phyloP scores from a whole-genome alignment of 2,329 filamentous ascomycete genomes.

The Botrytis deweyae region DNA sequence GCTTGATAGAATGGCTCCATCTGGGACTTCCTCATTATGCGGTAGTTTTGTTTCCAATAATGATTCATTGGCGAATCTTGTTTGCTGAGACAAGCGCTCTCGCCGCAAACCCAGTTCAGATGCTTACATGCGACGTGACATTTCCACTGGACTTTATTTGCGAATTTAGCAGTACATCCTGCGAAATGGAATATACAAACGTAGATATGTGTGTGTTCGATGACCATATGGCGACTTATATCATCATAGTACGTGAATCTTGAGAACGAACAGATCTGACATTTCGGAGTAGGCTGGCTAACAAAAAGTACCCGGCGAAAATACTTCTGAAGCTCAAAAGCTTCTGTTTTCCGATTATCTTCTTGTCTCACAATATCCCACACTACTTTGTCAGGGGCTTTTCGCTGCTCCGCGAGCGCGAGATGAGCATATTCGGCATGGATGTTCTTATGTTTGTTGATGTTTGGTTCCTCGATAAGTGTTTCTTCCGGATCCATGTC shows the following conservation, averaged over 20 bases:
- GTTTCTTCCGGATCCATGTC: not conserved
- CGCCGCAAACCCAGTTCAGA: not conserved
- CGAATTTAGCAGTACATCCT: not conserved
- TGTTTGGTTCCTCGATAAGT: not conserved
- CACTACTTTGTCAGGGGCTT: not conserved
- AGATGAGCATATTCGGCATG: not conserved
- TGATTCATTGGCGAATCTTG: not conserved
- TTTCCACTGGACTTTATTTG: not conserved
- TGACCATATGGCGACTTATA: not conserved
- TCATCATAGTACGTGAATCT: not conserved
- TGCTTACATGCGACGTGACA: not conserved
- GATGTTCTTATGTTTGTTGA: not conserved
- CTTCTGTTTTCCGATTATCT: not conserved
- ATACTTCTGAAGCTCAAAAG: not conserved
- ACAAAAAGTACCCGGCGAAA: not conserved
- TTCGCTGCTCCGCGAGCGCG: not conserved
- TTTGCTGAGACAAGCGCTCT: not conserved
- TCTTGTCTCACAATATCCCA: not conserved
- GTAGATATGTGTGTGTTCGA: not conserved
- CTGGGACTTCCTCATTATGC: not conserved
- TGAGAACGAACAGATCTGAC: not conserved
- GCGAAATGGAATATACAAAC: slow-evolving; percentile 3
- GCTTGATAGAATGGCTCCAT: not conserved
- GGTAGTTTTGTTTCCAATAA: slow-evolving; percentile 5
- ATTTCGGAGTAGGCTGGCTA: not conserved